Percentiles rank a stretch among this genome's conserved stretches.
These are phyloP conservation scores for Polytrichum formosum DNA, from an alignment of 225 moss, liverwort and hornwort genomes.

Conservation along the genomic window DNA sequence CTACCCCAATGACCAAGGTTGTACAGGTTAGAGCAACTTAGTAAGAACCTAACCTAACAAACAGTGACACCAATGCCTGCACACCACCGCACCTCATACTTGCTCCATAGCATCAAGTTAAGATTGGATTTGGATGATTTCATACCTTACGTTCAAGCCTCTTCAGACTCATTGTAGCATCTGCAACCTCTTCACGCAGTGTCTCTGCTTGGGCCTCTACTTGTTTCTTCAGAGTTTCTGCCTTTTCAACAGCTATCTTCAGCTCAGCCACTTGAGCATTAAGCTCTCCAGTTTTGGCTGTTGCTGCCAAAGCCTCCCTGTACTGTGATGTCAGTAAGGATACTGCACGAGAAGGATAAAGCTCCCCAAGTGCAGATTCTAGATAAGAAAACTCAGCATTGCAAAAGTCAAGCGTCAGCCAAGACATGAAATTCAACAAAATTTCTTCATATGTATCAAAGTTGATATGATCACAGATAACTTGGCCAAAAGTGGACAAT, in stretches of 20 bases:
- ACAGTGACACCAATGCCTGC: neutral
- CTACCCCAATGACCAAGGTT: no score
- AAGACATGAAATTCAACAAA: no score
- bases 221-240: conserved; percentile 54
- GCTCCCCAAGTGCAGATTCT: neutral
- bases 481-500: neutral
- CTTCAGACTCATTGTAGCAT: conserved; percentile 50
- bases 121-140: neutral
- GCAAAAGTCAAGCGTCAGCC: no score
- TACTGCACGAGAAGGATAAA: neutral
- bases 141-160: conserved; percentile 86
- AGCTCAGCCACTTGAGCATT: conserved; percentile 63
- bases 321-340: neutral
- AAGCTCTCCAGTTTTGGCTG: conserved; percentile 60
- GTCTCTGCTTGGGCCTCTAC: conserved; percentile 52
- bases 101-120: no score
- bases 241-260: conserved; percentile 60
- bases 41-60: no score
- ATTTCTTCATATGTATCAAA: no score
- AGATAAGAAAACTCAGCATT: no score
- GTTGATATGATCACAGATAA: no score
- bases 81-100: no score
- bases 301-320: conserved; percentile 69
- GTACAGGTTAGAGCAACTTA: no score
- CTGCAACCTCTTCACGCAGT: conserved; percentile 68